Evolutionary conservation across 2,329 filamentous ascomycete species (phyloP), one percentile per base, ranked within the genome.

Genomic region (Penicillium expansum): DNA sequence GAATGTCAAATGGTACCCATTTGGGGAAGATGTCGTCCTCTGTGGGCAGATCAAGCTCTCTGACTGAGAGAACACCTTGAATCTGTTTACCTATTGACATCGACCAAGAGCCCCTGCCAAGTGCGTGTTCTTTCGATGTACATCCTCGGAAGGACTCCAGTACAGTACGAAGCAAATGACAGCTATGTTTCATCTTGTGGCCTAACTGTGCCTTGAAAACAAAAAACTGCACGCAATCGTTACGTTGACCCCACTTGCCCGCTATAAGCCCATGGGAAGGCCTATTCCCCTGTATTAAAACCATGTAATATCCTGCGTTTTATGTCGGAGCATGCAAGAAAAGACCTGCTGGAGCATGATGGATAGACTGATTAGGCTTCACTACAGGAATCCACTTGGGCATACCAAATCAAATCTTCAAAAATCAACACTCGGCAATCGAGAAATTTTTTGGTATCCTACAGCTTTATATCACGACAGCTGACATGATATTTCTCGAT

Each of bases 21-120:
- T 95, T 61, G 91, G 90, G 1, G 74, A 91, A 59, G 91, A 96
- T 72, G 86, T 91, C 18, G 88, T 96, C 0, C 77, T 96, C 37
- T 93, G 89, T 70, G 91, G 90, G 29, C 82, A 76, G 56, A 73
- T 88, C 8, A 59, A 60, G 9, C 16, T 56, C 2, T 39, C 42
- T 11, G 48, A 47, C 8, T 55, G n/a, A 41, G 20, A 39, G 10
- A 29, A 4, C 0, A 4, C 0, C 2, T 20, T 22, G 27, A 4
- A 29, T 9, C 7, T 1, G 1, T 9, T n/a, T 4, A 16, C 16
- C 14, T 10, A n/a, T 7, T 18, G 16, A 41, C n/a, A 38, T 33
- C 7, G 29, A 29, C 2, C n/a, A 20, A 29, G 1, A 33, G 20
- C 7, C 0, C 2, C 9, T 37, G 16, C 20, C 4, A 37, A 35